Evolutionary conservation across 2,329 filamentous ascomycete species (phyloP).

Genomic region (Nigrospora sphaerica): DNA sequence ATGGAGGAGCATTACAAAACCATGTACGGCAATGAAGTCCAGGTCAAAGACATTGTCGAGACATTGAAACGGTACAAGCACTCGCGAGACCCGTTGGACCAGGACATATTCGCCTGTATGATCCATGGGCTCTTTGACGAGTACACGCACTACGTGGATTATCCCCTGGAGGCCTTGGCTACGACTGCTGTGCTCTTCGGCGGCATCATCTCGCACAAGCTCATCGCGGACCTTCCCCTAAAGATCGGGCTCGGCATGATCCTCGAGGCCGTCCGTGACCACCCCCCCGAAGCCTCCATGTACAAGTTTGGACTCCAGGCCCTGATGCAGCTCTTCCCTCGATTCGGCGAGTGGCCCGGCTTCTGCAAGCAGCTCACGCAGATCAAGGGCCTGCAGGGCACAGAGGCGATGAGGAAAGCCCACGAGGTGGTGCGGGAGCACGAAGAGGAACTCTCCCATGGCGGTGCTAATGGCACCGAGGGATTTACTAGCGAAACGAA

Average conservation of each 20-base stretch:
- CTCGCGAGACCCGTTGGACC: slow-evolving; percentile 75
- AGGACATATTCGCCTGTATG: slow-evolving; percentile 97
- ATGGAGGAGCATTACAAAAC: slow-evolving; percentile 98
- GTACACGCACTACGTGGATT: slow-evolving; percentile 90
- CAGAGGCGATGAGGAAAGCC: slow-evolving; percentile 76
- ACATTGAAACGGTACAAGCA: slow-evolving; percentile 82
- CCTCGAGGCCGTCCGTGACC: slow-evolving; percentile 87
- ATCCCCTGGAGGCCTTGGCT: slow-evolving; percentile 90
- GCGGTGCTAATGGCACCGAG: slow-evolving; percentile 30
- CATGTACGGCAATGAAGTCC: slow-evolving; percentile 90
- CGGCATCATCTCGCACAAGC: slow-evolving; percentile 87
- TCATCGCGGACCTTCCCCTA: slow-evolving; percentile 83
- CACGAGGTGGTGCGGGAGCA: slow-evolving; percentile 70
- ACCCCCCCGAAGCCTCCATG: slow-evolving; percentile 79
- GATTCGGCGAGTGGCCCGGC: slow-evolving; percentile 89
- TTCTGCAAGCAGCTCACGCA: slow-evolving; percentile 82
- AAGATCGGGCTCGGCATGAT: slow-evolving; percentile 97
- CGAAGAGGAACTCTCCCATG: slow-evolving; percentile 51
- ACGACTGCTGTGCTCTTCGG: slow-evolving; percentile 96
- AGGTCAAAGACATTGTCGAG: slow-evolving; percentile 79
- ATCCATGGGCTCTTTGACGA: slow-evolving; percentile 97
- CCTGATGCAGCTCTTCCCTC: slow-evolving; percentile 75
- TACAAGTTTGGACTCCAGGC: slow-evolving; percentile 97
- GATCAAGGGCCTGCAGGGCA: slow-evolving; percentile 74
- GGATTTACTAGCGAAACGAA: slow-evolving; percentile 35